These are phyloP conservation scores for Rhizopogon salebrosus DNA, from an alignment of 768 basidiomycete genomes.

Conservation along the genomic window DNA sequence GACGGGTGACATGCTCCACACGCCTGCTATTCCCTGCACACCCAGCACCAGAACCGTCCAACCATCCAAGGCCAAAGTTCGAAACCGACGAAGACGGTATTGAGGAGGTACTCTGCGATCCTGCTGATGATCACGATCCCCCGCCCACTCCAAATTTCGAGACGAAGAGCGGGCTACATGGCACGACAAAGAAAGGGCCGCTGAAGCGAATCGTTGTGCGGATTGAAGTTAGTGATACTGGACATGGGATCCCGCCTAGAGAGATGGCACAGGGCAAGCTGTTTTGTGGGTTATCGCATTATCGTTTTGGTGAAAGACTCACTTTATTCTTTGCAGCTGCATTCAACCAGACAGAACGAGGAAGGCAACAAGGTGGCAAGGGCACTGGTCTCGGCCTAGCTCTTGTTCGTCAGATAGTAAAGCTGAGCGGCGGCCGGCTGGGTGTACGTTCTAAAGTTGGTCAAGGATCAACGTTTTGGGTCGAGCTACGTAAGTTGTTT, in stretches of 20 bases:
- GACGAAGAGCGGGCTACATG: background rate
- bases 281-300: slow-evolving; percentile 48
- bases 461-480: slow-evolving; percentile 85
- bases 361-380: slow-evolving; percentile 67
- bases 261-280: slow-evolving; percentile 71
- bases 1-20: slow-evolving; percentile 63
- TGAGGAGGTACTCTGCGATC: slow-evolving; percentile 19
- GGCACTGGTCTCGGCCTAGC: slow-evolving; percentile 74
- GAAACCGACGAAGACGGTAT: slow-evolving; percentile 10
- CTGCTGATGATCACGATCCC: slow-evolving; percentile 31
- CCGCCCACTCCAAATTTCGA: background rate
- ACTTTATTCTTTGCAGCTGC: slow-evolving; percentile 39
- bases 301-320: slow-evolving; percentile 4
- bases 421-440: slow-evolving; percentile 65
- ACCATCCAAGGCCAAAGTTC: background rate
- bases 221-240: slow-evolving; percentile 80
- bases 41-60: slow-evolving; percentile 9
- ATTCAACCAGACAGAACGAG: slow-evolving; percentile 76
- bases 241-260: slow-evolving; percentile 52
- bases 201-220: slow-evolving; percentile 73
- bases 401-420: slow-evolving; percentile 75
- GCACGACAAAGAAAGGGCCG: slow-evolving; percentile 9
- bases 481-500: slow-evolving; percentile 54
- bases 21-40: slow-evolving; percentile 40
- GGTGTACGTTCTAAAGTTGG: slow-evolving; percentile 62